Evolutionary conservation across 2,329 filamentous ascomycete genomes (phyloP).

Genomic region (Harringtonia aguacate): DNA sequence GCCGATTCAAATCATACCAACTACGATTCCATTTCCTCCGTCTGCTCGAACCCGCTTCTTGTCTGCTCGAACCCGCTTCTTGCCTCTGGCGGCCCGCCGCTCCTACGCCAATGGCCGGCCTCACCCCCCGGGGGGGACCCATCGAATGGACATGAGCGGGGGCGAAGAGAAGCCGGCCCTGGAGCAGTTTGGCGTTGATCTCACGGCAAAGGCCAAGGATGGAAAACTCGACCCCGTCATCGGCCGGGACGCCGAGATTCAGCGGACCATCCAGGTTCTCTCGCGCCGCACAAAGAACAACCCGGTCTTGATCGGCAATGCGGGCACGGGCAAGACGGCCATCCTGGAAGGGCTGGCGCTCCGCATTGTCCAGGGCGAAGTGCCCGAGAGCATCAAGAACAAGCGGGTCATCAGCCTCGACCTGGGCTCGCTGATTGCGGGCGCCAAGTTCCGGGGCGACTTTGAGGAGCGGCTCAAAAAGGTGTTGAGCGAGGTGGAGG

Average conservation of each 20-base stretch:
- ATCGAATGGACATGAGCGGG: conserved; percentile 81
- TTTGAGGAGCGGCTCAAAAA: conserved; percentile 92
- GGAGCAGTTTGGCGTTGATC: conserved; percentile 83
- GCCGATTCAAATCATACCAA: background rate
- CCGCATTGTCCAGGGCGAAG: conserved; percentile 82
- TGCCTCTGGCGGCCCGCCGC: conserved; percentile 32
- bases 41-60: background rate
- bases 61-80: no score
- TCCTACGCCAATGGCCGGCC: conserved; percentile 62
- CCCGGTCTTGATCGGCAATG: conserved; percentile 83
- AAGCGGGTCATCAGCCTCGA: conserved; percentile 84
- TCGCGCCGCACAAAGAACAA: conserved; percentile 94
- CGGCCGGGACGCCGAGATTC: conserved; percentile 82
- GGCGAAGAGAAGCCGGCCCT: conserved; percentile 74
- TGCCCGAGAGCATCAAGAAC: conserved; percentile 91
- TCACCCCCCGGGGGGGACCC: conserved; percentile 82
- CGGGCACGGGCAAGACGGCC: conserved; percentile 89
- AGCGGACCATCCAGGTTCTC: conserved; percentile 87
- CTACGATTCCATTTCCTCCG: background rate
- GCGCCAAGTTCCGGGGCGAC: conserved; percentile 89
- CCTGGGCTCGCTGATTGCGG: conserved; percentile 84
- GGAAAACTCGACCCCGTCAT: conserved; percentile 96
- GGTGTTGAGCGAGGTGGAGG: conserved; percentile 82
- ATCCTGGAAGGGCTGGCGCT: conserved; percentile 84
- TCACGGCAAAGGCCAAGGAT: conserved; percentile 73